Evolutionary conservation across 1,139 yeast genomes (phyloP).

Genomic region (Debaryomyces fabryi): DNA sequence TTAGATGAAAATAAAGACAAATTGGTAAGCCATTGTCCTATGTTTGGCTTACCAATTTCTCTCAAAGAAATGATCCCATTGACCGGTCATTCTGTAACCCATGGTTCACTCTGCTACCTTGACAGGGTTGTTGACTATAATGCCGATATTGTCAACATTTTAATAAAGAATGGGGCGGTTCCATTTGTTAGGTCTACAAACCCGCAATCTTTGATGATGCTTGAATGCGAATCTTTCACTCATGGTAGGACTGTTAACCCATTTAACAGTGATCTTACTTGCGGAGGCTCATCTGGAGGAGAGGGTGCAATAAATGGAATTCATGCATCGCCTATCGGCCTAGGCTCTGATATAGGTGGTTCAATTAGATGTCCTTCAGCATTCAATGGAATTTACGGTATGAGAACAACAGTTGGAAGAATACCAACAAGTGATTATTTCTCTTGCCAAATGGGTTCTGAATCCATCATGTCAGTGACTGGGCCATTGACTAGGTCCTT

Average conservation of each 20-base stretch:
- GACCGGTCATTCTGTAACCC: slow-evolving; percentile 14
- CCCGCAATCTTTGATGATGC: slow-evolving; percentile 20
- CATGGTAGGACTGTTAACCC: slow-evolving; percentile 27
- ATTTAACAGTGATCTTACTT: slow-evolving; percentile 22
- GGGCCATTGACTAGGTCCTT: slow-evolving; percentile 46
- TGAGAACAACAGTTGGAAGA: slow-evolving; percentile 44
- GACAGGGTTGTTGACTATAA: slow-evolving; percentile 24
- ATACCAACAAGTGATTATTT: slow-evolving; percentile 18
- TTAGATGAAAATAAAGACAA: slow-evolving; percentile 25
- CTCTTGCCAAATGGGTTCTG: slow-evolving; percentile 31
- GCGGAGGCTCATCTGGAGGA: slow-evolving; percentile 33
- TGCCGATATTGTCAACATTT: slow-evolving; percentile 25
- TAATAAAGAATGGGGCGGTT: slow-evolving; percentile 16
- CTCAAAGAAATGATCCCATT: slow-evolving; percentile 19
- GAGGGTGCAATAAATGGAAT: slow-evolving; percentile 27
- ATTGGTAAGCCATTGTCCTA: slow-evolving; percentile 4
- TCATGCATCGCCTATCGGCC: slow-evolving; percentile 25
- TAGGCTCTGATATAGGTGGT: slow-evolving; percentile 71
- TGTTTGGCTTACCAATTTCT: slow-evolving; percentile 19
- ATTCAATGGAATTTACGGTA: slow-evolving; percentile 55
- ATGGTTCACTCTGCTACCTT: slow-evolving; percentile 18
- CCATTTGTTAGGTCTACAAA: slow-evolving; percentile 18
- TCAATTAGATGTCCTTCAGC: slow-evolving; percentile 60
- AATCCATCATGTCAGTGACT: slow-evolving; percentile 45
- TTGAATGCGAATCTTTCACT: slow-evolving; percentile 17